Conservation (phyloP, 1,284 basidiomycete genomes). For the Sporisorium scitamineum region DNA sequence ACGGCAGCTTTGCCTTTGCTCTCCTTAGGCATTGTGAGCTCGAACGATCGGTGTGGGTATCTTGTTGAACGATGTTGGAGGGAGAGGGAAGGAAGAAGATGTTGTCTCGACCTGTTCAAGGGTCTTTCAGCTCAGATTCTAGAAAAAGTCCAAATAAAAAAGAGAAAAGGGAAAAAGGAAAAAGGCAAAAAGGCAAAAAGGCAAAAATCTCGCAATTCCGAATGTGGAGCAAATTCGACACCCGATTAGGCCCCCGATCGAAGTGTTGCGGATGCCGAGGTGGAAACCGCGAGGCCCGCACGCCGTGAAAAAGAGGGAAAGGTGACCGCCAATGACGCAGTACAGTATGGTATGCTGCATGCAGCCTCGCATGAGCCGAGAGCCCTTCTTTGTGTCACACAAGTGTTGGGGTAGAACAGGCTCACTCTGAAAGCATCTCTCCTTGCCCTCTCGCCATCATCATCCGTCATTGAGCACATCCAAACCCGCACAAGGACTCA, state of each 20-base stretch:
- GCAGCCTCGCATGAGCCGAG: neutral
- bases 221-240: neutral
- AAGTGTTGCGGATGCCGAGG: neutral
- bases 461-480: neutral
- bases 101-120: neutral
- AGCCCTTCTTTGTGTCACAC: constrained; percentile 3
- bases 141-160: neutral
- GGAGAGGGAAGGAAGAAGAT: neutral
- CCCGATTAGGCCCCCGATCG: neutral
- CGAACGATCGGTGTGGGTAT: neutral
- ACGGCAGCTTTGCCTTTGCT: constrained; percentile 26
- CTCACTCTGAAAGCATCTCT: neutral
- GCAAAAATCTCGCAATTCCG: neutral
- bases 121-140: neutral
- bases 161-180: neutral
- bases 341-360: constrained; percentile 11
- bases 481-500: neutral
- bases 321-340: constrained; percentile 27
- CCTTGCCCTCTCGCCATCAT: neutral
- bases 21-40: constrained; percentile 26
- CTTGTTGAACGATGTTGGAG: neutral
- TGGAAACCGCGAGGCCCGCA: neutral
- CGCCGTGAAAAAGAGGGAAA: constrained; percentile 1
- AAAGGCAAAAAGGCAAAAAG: neutral
- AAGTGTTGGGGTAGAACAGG: constrained; percentile 11